Conservation (phyloP, 2,329 filamentous ascomycete genomes). For the Didymosphaeria variabile region DNA sequence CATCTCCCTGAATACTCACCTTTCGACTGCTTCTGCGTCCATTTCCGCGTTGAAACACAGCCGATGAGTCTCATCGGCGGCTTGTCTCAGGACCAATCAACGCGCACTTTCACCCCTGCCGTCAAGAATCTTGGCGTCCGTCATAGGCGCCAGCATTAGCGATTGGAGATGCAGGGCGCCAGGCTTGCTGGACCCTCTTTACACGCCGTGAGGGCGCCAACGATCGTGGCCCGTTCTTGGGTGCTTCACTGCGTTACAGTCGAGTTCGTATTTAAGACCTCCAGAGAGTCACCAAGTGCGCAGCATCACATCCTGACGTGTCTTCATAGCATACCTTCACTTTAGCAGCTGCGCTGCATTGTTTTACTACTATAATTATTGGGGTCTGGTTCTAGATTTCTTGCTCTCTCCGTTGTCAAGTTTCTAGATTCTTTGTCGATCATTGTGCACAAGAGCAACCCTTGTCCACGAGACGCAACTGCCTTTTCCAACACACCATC, state of each 20-base stretch:
- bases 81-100: slow-evolving; percentile 38
- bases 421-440: slow-evolving; percentile 32
- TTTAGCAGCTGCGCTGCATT: slow-evolving; percentile 22
- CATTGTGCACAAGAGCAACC: slow-evolving; percentile 32
- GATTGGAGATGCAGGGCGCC: slow-evolving; percentile 27
- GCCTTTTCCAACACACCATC: slow-evolving; percentile 22
- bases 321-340: slow-evolving; percentile 15
- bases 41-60: slow-evolving; percentile 24
- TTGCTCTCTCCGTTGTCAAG: slow-evolving; percentile 19
- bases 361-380: slow-evolving; percentile 20
- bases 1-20: slow-evolving; percentile 18
- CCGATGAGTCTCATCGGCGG: slow-evolving; percentile 21
- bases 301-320: slow-evolving; percentile 6
- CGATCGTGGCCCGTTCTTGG: slow-evolving; percentile 6
- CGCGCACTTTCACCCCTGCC: slow-evolving; percentile 18
- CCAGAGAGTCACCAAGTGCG: slow-evolving; percentile 9
- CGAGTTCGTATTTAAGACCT: slow-evolving; percentile 15
- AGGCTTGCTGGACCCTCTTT: slow-evolving; percentile 27
- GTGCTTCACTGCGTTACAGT: slow-evolving; percentile 9
- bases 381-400: slow-evolving; percentile 1
- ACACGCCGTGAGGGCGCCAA: slow-evolving; percentile 19
- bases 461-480: slow-evolving; percentile 28
- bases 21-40: slow-evolving; percentile 21
- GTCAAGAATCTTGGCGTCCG: slow-evolving; percentile 24
- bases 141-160: slow-evolving; percentile 42